Evolutionary conservation across 2,329 filamentous ascomycete genomes (phyloP), one percentile per base, ranked within the genome.

Genomic region (Drechslerella stenobrocha): DNA sequence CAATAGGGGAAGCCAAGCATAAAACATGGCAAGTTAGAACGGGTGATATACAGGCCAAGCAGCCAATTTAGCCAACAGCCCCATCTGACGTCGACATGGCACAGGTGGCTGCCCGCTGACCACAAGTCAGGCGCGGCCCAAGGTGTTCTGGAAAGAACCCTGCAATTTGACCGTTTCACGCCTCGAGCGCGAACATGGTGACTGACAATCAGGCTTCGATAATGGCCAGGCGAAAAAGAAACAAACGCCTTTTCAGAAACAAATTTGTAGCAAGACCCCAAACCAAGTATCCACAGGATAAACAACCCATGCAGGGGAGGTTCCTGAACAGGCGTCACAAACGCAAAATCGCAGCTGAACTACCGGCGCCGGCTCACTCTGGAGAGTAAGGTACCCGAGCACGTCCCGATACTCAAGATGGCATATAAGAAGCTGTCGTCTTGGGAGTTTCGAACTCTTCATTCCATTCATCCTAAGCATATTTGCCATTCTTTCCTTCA

Each of bases 101-200:
- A 50, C 50, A 47, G 42, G 20, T 44, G 47, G 30, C 50, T 42
- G 46, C 20, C 18, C 6, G 58, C 44, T 51, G 55, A 45, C 58
- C 42, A 50, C 44, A 34, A 18, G 9, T 22, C 24, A 26, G 13
- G 34, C 35, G 9, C 40, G 23, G 34, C 23, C 58, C 32, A 24
- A 50, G 45, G 34, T 23, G 2, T 24, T 46, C 52, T 48, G 48
- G 46, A 35, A 52, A 57, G 52, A 51, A 48, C 52, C 58, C 53
- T n/a, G n/a, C n/a, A n/a, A n/a, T n/a, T 53, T 46, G 47, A 53
- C 45, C 53, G 61, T 66, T 66, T 66, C 61, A 66, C 47, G 20
- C 35, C 52, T 37, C 11, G 34, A 37, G 13, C 13, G 3, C 30
- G 13, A 32, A 13, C 11, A 13, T 37, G 34, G 3, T 37, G 34